Percentiles rank a stretch among this genome's conserved stretches.
Conservation (phyloP, 176 grass and related monocot species). For the Oropetium thomaeum region DNA sequence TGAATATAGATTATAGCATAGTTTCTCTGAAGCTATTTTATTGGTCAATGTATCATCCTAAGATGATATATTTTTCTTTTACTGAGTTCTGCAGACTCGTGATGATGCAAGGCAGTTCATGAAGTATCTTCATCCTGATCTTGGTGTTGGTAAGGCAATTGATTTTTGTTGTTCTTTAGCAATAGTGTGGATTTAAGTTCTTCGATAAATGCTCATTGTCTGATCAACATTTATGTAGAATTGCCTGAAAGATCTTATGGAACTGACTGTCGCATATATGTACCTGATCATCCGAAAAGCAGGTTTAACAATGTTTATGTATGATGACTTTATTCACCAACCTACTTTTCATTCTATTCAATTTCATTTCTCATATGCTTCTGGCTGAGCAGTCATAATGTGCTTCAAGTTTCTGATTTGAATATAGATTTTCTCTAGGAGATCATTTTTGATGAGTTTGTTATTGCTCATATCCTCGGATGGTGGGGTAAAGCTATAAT, state of each 20-base stretch:
- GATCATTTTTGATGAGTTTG: constrained; percentile 99
- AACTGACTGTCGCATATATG: constrained; percentile 93
- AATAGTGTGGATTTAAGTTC: constrained; percentile 13
- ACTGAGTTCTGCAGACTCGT: constrained; percentile 59
- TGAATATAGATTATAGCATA: background rate
- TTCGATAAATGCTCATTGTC: constrained; percentile 28
- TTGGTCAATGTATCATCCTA: background rate
- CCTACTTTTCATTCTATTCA: constrained; percentile 37
- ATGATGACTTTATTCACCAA: constrained; percentile 73
- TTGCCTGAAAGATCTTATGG: constrained; percentile 98
- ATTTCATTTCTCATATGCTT: constrained; percentile 22
- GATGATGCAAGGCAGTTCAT: constrained; percentile 95
- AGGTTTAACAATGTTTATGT: constrained; percentile 99
- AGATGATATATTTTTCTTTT: constrained; percentile 1
- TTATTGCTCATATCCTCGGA: constrained; percentile 93
- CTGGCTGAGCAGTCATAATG: constrained; percentile 19
- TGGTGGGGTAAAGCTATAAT: constrained; percentile 99
- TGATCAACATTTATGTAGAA: constrained; percentile 52
- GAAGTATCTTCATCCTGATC: constrained; percentile 93
- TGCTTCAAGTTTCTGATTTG: constrained; percentile 73
- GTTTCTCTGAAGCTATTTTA: background rate
- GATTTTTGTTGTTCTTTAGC: constrained; percentile 5
- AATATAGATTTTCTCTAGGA: constrained; percentile 86
- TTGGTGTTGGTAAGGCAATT: constrained; percentile 81
- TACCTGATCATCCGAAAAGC: constrained; percentile 90